Percentiles rank a stretch among this genome's conserved stretches.
These are phyloP conservation scores for Magnolia officinalis DNA, from an alignment of 164 flowering plant genomes.

Conservation along the genomic window DNA sequence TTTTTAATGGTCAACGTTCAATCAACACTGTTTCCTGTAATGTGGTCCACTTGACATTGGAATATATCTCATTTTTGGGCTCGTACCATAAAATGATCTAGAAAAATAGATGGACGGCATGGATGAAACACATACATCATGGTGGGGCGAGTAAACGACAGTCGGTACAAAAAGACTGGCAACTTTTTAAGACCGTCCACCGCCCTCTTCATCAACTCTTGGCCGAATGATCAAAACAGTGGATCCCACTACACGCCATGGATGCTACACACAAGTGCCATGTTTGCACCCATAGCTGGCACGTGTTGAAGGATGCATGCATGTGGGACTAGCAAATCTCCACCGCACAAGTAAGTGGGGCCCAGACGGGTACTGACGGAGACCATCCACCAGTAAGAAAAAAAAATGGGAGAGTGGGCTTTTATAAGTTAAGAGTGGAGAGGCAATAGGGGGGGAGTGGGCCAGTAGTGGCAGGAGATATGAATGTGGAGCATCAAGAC, in stretches of 20 bases:
- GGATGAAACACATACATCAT: too few species aligned
- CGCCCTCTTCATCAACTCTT: neutral
- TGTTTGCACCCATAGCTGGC: neutral
- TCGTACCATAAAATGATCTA: too few species aligned
- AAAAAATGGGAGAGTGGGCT: neutral
- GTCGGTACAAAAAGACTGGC: too few species aligned
- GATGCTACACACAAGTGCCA: neutral
- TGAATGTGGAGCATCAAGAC: conserved; percentile 4
- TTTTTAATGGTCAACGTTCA: too few species aligned
- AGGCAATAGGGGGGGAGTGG: neutral
- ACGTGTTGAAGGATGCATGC: neutral
- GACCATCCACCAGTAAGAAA: neutral
- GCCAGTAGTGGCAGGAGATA: neutral
- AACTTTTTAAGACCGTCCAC: too few species aligned
- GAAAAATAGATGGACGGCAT: too few species aligned
- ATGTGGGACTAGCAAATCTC: too few species aligned
- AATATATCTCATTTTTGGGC: too few species aligned
- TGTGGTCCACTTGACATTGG: too few species aligned
- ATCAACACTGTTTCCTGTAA: too few species aligned
- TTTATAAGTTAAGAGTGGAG: neutral
- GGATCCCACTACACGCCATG: neutral
- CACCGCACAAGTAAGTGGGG: neutral
- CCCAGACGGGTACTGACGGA: neutral
- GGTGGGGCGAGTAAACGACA: too few species aligned
- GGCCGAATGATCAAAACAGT: neutral